Conservation (phyloP, 2,329 filamentous ascomycete species). For the Botrytis elliptica region DNA sequence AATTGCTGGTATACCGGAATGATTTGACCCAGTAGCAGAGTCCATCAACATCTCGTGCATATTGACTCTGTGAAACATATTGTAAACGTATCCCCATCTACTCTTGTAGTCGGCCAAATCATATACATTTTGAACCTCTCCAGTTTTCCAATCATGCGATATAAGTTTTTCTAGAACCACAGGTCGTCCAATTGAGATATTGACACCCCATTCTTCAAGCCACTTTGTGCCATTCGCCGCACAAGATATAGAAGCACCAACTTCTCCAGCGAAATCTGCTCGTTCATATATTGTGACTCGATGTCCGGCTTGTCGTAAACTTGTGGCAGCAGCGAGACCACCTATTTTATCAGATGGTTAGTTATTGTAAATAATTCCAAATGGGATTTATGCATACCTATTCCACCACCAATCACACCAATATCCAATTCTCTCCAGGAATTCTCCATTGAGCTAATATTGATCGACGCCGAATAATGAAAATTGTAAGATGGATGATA, state of each 20-base stretch:
- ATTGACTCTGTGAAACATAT: conserved; percentile 67
- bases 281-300: conserved; percentile 64
- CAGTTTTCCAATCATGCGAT: conserved; percentile 68
- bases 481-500: not conserved
- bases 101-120: conserved; percentile 63
- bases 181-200: conserved; percentile 62
- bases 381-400: conserved; percentile 6
- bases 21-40: conserved; percentile 53
- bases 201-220: conserved; percentile 67
- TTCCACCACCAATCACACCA: conserved; percentile 21
- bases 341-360: conserved; percentile 36
- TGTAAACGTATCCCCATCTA: conserved; percentile 57
- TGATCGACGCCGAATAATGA: not conserved
- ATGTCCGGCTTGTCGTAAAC: conserved; percentile 54
- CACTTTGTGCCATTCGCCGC: conserved; percentile 69
- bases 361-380: not conserved
- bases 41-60: conserved; percentile 69
- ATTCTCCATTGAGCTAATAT: not conserved
- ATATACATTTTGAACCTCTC: conserved; percentile 63
- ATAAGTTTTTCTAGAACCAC: conserved; percentile 66
- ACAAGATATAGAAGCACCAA: conserved; percentile 65
- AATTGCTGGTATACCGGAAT: conserved; percentile 53
- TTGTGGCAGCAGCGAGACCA: conserved; percentile 50
- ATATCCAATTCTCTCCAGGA: conserved; percentile 18
- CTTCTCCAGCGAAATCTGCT: conserved; percentile 64